These are phyloP conservation scores for Moesziomyces sp. DNA, from an alignment of 1,284 basidiomycete species.

Conservation along the genomic window DNA sequence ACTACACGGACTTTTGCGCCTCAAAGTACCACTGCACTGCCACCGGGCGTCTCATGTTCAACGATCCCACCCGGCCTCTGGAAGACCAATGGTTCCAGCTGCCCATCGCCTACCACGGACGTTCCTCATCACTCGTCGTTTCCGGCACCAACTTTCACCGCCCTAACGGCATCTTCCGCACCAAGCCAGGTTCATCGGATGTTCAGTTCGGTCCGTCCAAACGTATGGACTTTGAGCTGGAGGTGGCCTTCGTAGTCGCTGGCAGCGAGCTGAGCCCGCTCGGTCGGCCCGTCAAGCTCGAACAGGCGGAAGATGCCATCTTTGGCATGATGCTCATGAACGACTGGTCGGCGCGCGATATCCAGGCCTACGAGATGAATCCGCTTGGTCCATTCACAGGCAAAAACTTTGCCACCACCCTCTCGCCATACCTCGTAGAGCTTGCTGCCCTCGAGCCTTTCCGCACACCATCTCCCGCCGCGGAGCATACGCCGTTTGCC, in stretches of 20 bases:
- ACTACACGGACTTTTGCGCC: slow-evolving; percentile 50
- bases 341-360: slow-evolving; percentile 51
- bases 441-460: slow-evolving; percentile 20
- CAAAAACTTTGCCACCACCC: slow-evolving; percentile 35
- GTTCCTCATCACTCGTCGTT: slow-evolving; percentile 27
- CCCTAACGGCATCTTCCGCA: slow-evolving; percentile 28
- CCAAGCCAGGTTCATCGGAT: slow-evolving; percentile 10
- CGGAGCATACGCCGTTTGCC: slow-evolving; percentile 12
- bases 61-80: slow-evolving; percentile 28
- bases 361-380: slow-evolving; percentile 29
- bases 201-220: slow-evolving; percentile 19
- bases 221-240: slow-evolving; percentile 52
- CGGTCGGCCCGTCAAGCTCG: slow-evolving; percentile 16
- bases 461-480: slow-evolving; percentile 1
- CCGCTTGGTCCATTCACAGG: slow-evolving; percentile 17
- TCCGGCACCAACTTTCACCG: slow-evolving; percentile 24
- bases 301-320: slow-evolving; percentile 15
- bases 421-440: slow-evolving; percentile 29
- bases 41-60: slow-evolving; percentile 31
- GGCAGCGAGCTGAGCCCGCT: slow-evolving; percentile 19
- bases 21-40: slow-evolving; percentile 37
- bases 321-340: slow-evolving; percentile 52
- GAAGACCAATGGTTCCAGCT: slow-evolving; percentile 31
- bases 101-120: slow-evolving; percentile 48
- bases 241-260: slow-evolving; percentile 32